Evolutionary conservation across 768 basidiomycete genomes (phyloP).

Genomic region (Collybia sordida): DNA sequence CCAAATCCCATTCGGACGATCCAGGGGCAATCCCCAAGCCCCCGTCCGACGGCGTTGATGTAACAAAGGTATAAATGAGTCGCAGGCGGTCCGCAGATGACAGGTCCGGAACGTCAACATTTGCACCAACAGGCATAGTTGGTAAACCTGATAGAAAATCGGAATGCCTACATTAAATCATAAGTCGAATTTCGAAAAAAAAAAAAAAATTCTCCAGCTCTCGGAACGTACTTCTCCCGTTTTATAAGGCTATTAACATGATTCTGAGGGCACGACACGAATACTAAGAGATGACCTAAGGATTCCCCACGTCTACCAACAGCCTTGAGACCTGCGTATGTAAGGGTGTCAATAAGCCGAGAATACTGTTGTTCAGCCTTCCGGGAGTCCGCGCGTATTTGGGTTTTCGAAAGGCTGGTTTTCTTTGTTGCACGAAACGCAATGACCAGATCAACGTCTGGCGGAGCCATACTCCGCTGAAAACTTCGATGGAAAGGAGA

Average conservation of each 20-base stretch:
- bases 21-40: slow-evolving; percentile 82
- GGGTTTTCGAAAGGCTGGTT: slow-evolving; percentile 55
- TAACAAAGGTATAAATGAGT: slow-evolving; percentile 71
- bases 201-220: background rate
- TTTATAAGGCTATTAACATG: slow-evolving; percentile 65
- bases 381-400: slow-evolving; percentile 57
- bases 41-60: slow-evolving; percentile 70
- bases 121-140: slow-evolving; percentile 45
- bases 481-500: too few relatives aligned
- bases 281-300: slow-evolving; percentile 71
- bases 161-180: slow-evolving; percentile 46
- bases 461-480: slow-evolving; percentile 14
- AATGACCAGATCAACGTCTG: slow-evolving; percentile 72
- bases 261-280: slow-evolving; percentile 67
- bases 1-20: slow-evolving; percentile 71
- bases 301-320: slow-evolving; percentile 78
- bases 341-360: slow-evolving; percentile 60
- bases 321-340: slow-evolving; percentile 61
- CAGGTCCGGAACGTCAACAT: slow-evolving; percentile 39
- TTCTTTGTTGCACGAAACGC: slow-evolving; percentile 60
- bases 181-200: background rate
- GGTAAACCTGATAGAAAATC: slow-evolving; percentile 79
- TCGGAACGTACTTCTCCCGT: slow-evolving; percentile 64
- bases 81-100: slow-evolving; percentile 79
- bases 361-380: slow-evolving; percentile 72